Base-by-base conservation (phyloP, 2,329 filamentous ascomycete genomes). In the Fusarium sp. region DNA sequence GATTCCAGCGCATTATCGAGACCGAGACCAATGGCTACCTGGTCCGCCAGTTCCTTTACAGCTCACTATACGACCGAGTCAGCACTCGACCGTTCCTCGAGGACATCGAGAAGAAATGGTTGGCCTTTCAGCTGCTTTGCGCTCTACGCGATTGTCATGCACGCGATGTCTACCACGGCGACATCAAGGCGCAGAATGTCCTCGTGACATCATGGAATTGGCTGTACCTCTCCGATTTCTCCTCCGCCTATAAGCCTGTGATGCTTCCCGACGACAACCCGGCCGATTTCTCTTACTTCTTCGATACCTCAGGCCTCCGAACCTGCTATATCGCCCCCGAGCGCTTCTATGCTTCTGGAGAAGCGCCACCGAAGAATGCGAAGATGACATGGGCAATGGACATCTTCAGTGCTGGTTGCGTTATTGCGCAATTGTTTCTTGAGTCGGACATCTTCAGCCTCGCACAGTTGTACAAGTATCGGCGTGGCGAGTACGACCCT, bases 151-250 rank as follows among this genome's bases (percentile, higher is more conserved):
- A 99, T 82, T 98, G 94, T 78, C 96, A 99, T 82, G 88, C 93
- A 34, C 89, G 93, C 52, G 94, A 97, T 78, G 88, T 99, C 58
- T 98, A 95, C 81, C 96, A 99, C 81, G 97, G 96, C 66, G 97
- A 99, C 80, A 98, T 99, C 85, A 99, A 99, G 86, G 96, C 96
- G 4, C 96, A 99, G 83, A 99, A 99, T 78, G 91, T 97, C 41
- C 86, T 99, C 54, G 96, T 99, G 57, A 99, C 96, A 0, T 98
- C 96, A 12, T 99, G 96, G 96, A 98, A 98, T 84, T 99, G 97
- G 96, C 88, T 99, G 5, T 99, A 98, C 81, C 88, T 99, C 42
- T 92, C 95, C n/a, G 96, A 99, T 82, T 99, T 98, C 81, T 98
- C 96, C 8, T 95, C 96, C 1, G 92, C 94, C 0, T 98, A 97